phyloP scores from a whole-genome alignment of 768 basidiomycete genomes.

The Termitomyces sp. region DNA sequence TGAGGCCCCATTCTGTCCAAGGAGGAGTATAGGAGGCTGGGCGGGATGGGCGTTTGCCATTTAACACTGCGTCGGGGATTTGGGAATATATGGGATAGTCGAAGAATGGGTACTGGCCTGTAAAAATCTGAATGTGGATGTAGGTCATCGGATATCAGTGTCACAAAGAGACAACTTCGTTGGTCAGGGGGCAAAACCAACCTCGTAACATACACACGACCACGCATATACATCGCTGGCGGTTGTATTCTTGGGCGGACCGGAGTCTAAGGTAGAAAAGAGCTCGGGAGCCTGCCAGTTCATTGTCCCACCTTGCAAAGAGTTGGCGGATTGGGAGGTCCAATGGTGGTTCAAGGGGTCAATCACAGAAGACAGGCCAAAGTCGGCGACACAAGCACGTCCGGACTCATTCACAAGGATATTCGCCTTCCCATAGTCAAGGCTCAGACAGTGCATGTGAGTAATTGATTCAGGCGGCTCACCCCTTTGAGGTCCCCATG shows the following conservation, averaged over 20 bases:
- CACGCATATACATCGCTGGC: not conserved
- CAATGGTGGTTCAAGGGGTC: not conserved
- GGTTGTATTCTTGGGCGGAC: not conserved
- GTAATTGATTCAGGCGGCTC: too few relatives aligned
- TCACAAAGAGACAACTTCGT: not conserved
- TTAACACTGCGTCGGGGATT: not conserved
- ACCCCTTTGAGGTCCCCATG: too few relatives aligned
- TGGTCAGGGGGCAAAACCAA: not conserved
- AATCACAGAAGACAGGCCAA: not conserved
- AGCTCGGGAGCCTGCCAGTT: constrained; percentile 1
- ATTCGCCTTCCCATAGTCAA: not conserved
- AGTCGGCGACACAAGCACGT: not conserved
- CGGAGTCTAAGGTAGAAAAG: not conserved
- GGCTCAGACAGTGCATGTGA: too few relatives aligned
- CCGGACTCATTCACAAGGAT: not conserved
- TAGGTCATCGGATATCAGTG: too few relatives aligned
- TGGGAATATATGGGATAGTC: not conserved
- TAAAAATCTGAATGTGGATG: not conserved
- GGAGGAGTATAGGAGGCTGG: not conserved
- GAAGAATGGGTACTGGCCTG: too few relatives aligned
- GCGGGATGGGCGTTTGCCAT: too few relatives aligned
- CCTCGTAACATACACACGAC: not conserved
- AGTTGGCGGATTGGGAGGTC: not conserved
- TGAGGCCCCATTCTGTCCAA: not conserved
- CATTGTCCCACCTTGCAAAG: not conserved